Conservation (phyloP, 2,329 filamentous ascomycete species). For the Intubia oerlemansii region DNA sequence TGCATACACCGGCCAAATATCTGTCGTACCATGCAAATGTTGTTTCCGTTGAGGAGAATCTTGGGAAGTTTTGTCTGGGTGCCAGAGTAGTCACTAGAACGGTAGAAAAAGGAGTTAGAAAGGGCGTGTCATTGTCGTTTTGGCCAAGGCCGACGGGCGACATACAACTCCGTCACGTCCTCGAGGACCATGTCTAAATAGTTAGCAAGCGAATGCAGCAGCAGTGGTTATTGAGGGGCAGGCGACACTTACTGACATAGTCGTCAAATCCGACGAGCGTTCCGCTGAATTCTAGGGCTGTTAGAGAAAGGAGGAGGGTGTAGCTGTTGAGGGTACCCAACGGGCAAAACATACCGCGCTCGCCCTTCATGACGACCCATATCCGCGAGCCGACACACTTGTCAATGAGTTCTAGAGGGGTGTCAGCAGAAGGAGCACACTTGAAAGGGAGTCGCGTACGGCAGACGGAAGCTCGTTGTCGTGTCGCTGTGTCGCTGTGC, state of each 20-base stretch:
- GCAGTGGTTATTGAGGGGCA: not conserved
- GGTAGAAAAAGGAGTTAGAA: not conserved
- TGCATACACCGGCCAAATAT: no score
- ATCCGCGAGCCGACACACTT: constrained; percentile 96
- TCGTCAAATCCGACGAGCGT: constrained; percentile 93
- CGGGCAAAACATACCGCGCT: constrained; percentile 53
- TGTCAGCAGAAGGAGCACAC: no score
- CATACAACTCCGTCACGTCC: constrained; percentile 90
- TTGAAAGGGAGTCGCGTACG: no score
- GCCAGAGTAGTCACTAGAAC: constrained; percentile 72
- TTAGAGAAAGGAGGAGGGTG: no score
- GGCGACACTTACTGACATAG: constrained; percentile 76
- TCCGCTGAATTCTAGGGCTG: constrained; percentile 63
- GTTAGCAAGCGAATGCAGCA: constrained; percentile 3
- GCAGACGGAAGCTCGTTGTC: no score
- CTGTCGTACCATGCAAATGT: constrained; percentile 79
- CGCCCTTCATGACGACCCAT: constrained; percentile 98
- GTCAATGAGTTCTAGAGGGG: constrained; percentile 82
- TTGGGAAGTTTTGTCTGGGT: constrained; percentile 77
- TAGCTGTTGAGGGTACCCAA: no score
- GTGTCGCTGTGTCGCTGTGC: no score
- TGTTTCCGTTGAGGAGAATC: constrained; percentile 93
- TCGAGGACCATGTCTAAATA: constrained; percentile 84
- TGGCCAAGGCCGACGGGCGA: not conserved
- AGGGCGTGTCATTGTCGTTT: no score